Evolutionary conservation across 768 basidiomycete genomes (phyloP).

Genomic region (Lactarius sanguifluus): DNA sequence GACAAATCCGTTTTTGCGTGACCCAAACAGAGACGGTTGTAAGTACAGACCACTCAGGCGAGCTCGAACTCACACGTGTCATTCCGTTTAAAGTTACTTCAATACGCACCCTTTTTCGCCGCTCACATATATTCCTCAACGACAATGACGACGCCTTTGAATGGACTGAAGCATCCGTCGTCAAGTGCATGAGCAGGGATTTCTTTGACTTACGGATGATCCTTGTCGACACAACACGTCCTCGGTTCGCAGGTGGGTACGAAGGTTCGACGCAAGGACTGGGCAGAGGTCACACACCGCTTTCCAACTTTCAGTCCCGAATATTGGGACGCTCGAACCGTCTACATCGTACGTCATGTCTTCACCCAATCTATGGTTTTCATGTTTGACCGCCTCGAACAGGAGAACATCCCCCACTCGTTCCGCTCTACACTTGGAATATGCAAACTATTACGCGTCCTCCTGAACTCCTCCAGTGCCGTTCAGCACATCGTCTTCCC

Average conservation of each 20-base stretch:
- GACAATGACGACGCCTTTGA: slow-evolving; percentile 26
- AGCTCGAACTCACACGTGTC: not conserved
- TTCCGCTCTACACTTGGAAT: slow-evolving; percentile 54
- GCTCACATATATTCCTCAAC: slow-evolving; percentile 37
- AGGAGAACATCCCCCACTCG: slow-evolving; percentile 71
- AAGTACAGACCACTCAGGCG: slow-evolving; percentile 33
- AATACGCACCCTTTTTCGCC: slow-evolving; percentile 49
- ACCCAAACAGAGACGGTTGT: slow-evolving; percentile 51
- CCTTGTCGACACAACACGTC: slow-evolving; percentile 40
- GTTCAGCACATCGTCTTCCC: slow-evolving; percentile 60
- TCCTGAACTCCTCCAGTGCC: slow-evolving; percentile 10
- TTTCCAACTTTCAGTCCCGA: slow-evolving; percentile 37
- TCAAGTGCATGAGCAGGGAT: slow-evolving; percentile 58
- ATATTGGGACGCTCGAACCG: slow-evolving; percentile 62
- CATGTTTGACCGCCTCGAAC: not conserved
- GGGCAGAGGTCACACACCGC: slow-evolving; percentile 35
- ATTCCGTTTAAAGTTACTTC: slow-evolving; percentile 11
- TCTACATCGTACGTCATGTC: slow-evolving; percentile 60
- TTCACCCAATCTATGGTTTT: not conserved
- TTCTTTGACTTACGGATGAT: slow-evolving; percentile 62
- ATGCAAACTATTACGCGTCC: slow-evolving; percentile 39
- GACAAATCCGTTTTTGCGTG: slow-evolving; percentile 57
- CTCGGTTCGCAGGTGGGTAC: slow-evolving; percentile 49
- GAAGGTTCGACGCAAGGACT: slow-evolving; percentile 60
- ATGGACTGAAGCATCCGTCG: slow-evolving; percentile 47